A percentile compares a stretch with the other conserved stretches of the same genome.
Evolutionary conservation across 441 rosid genomes (phyloP).

Genomic region (Gossypium gossypioides): DNA sequence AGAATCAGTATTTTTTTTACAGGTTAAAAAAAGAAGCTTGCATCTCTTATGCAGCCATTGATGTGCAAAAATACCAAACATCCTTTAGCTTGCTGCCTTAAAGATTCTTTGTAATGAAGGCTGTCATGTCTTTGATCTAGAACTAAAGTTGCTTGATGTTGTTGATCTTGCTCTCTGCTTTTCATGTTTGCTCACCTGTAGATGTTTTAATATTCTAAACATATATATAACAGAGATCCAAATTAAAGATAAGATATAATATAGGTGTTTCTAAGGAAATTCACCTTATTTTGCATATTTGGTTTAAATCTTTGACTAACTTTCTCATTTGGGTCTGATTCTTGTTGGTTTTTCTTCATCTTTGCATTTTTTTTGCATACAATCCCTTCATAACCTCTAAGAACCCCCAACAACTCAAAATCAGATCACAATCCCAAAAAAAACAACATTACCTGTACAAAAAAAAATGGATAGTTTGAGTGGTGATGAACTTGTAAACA

Average conservation of each 20-base stretch:
- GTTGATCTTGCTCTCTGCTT: slow-evolving; percentile 36
- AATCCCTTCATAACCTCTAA: slow-evolving; percentile 72
- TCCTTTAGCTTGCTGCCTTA: slow-evolving; percentile 39
- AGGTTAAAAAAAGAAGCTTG: too few species aligned
- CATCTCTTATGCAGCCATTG: too few species aligned
- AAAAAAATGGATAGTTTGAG: slow-evolving; percentile 38
- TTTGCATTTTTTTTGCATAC: slow-evolving; percentile 56
- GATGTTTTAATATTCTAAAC: background rate
- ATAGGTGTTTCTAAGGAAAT: background rate
- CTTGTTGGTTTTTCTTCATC: slow-evolving; percentile 33
- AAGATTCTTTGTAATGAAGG: slow-evolving; percentile 81
- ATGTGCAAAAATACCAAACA: background rate
- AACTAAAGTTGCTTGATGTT: slow-evolving; percentile 24
- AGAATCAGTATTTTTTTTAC: too few species aligned
- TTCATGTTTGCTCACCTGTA: slow-evolving; percentile 38
- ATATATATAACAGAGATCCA: background rate
- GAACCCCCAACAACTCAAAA: slow-evolving; percentile 3
- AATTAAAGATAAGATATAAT: background rate
- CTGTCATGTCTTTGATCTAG: slow-evolving; percentile 35
- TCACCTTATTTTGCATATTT: slow-evolving; percentile 37
- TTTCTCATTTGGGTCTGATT: slow-evolving; percentile 17
- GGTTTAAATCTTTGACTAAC: slow-evolving; percentile 25
- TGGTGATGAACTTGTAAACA: slow-evolving; percentile 63
- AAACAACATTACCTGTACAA: background rate
- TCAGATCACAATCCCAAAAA: background rate